Base-by-base conservation (phyloP, 2,329 filamentous ascomycete genomes). In the Talaromyces sp. region DNA sequence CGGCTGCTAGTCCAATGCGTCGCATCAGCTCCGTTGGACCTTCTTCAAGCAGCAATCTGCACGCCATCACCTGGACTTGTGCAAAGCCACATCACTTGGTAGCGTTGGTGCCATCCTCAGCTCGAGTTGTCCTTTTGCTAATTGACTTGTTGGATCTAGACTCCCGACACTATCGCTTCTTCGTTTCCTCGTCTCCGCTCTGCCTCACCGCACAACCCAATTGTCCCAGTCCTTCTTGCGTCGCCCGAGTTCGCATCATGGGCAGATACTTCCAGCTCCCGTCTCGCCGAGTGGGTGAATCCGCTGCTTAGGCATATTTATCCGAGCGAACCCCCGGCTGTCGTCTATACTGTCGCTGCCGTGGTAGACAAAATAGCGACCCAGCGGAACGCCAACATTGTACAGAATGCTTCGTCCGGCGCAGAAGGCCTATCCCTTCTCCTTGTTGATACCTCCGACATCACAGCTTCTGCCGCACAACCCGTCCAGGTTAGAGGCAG, bases 191-290 rank as follows among this genome's bases (percentile, higher is more conserved):
- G 51, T 57, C 14, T 64, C 62, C 4, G 32, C 66, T 9, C 46
- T 62, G 53, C 50, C 17, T 32, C 59, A 63, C 46, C 59, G 61
- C 31, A 64, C n/a, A 19, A 41, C 11, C 26, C 32, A 26, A 17
- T 67, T 58, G 64, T 71, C 9, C 72, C 73, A 17, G 51, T 78
- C 41, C 59, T 77, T 24, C 69, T 78, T 54, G 69, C 71, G 43
- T 77, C 75, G 1, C 72, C 75, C 1, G 64, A 65, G 10, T 76
- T 77, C 56, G 73, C 75, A 7, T 65, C 69, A 55, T 77, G 73
- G 73, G 65, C 73, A 50, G 70, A 75, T 55, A 58, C 70, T n/a
- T 59, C 68, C 21, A 63, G 65, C 55, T 51, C 64, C 8, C 75
- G 76, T 43, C 66, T 77, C 4, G 64, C 66, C 32, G 63, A 70